These are phyloP conservation scores for Arabidopsis thaliana DNA, from an alignment of 345 rosid species.

Conservation along the genomic window DNA sequence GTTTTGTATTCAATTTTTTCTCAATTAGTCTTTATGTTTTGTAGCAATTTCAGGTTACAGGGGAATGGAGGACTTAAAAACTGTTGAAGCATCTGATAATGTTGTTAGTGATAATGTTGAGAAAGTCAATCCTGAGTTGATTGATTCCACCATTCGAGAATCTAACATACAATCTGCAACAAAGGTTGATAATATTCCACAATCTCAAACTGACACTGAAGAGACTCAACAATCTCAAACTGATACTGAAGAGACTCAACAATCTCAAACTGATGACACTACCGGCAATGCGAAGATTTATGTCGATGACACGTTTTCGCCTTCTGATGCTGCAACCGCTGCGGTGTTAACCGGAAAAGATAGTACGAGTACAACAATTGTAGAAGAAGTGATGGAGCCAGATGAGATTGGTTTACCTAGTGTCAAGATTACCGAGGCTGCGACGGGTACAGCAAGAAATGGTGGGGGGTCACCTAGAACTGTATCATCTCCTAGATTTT, in stretches of 20 bases:
- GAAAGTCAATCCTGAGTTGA: slow-evolving; percentile 33
- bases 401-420: slow-evolving; percentile 46
- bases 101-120: slow-evolving; percentile 28
- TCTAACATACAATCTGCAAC: slow-evolving; percentile 22
- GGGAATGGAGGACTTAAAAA: slow-evolving; percentile 56
- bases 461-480: slow-evolving; percentile 43
- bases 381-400: slow-evolving; percentile 34
- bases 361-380: slow-evolving; percentile 27
- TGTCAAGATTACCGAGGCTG: slow-evolving; percentile 40
- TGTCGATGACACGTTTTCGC: slow-evolving; percentile 27
- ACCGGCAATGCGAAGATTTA: slow-evolving; percentile 8
- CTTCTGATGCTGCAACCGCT: slow-evolving; percentile 10
- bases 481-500: slow-evolving; percentile 34
- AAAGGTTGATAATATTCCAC: slow-evolving; percentile 11
- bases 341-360: not conserved
- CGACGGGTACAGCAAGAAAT: slow-evolving; percentile 27
- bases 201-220: not conserved
- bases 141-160: slow-evolving; percentile 10
- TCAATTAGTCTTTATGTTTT: not conserved
- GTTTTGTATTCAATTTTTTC: not conserved
- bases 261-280: slow-evolving; percentile 35
- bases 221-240: slow-evolving; percentile 38
- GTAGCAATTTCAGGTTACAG: slow-evolving; percentile 42
- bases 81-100: slow-evolving; percentile 28
- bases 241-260: slow-evolving; percentile 29